These are phyloP conservation scores for Delitschia confertaspora DNA, from an alignment of 495 filamentous ascomycete species.

Conservation along the genomic window DNA sequence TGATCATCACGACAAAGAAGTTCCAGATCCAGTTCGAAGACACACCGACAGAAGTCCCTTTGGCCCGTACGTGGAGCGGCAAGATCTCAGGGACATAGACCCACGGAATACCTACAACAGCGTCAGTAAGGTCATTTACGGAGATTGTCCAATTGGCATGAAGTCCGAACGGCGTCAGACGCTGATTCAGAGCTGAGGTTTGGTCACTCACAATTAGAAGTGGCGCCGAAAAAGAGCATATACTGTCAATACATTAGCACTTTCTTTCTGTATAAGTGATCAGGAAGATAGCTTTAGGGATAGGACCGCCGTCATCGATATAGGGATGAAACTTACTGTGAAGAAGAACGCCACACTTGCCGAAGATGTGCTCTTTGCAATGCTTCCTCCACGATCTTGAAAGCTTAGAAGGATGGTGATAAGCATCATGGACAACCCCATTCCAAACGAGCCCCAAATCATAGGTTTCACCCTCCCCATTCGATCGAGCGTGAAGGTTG, in stretches of 20 bases:
- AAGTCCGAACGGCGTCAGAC: too few species aligned
- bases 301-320: too few species aligned
- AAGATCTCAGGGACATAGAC: conserved; percentile 42
- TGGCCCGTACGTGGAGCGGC: conserved; percentile 32
- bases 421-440: conserved; percentile 45
- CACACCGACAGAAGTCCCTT: conserved; percentile 39
- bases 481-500: conserved; percentile 41
- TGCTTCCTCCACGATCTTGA: conserved; percentile 24
- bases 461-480: conserved; percentile 44
- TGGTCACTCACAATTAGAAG: conserved; percentile 43
- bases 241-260: conserved; percentile 21
- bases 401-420: conserved; percentile 45
- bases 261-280: too few species aligned
- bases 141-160: too few species aligned
- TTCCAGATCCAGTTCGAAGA: conserved; percentile 41
- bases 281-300: too few species aligned
- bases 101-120: conserved; percentile 44
- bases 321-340: conserved; percentile 13
- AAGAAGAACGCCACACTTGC: conserved; percentile 44
- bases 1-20: conserved; percentile 33
- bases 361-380: conserved; percentile 31
- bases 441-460: conserved; percentile 47
- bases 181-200: too few species aligned
- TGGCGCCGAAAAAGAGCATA: conserved; percentile 41
- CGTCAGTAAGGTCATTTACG: too few species aligned